Base-by-base conservation (phyloP, 106 monocot genomes). In the Cymbidium sinense region DNA sequence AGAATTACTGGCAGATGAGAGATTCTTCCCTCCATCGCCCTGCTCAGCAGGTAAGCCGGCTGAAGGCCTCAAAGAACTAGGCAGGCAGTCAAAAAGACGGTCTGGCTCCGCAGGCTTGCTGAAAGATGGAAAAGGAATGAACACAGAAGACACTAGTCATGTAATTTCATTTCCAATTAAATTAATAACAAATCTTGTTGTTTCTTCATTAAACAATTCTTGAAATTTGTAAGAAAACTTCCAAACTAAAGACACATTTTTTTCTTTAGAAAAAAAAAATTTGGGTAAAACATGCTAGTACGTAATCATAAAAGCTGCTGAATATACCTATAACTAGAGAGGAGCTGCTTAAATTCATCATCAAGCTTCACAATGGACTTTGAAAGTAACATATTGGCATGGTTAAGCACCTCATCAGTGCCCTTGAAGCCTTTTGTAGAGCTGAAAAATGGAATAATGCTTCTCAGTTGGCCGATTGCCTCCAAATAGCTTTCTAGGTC, bases 51-150 rank as follows among this genome's bases (percentile, higher is more conserved):
- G 80, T 39, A 80, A 79, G 18, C 77, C 87, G 29, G 78, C 80
- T 30, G 87, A 79, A 58, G 93, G 93, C 67, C 83, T 81, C 58
- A 91, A 81, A 18, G 89, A 78, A 70, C 81, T 89, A 2, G 96
- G 93, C 70, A 93, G 84, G 74, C 91, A 96, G 31, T 90, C 88
- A 80, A 88, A 86, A 74, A 94, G 85, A 64, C 72, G 83, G 31
- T 92, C 90, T 64, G 87, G 90, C 70, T 92, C 92, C 76, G 92
- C 82, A 17, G 91, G 88, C 77, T 93, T 96, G 87, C 96, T 96
- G 86, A 81, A 90, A 89, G 19, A 71, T 10, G n/a, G 9, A 39
- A 39, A 71, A 71, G n/a, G 30, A 67, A 20, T 37, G 21, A 23
- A 21, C 71, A 71, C n/a, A 39, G 37, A 71, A 20, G 20, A 21